phyloP scores from a whole-genome alignment of 352 stramenopile genomes.

The Pelagophyceae sp. region DNA sequence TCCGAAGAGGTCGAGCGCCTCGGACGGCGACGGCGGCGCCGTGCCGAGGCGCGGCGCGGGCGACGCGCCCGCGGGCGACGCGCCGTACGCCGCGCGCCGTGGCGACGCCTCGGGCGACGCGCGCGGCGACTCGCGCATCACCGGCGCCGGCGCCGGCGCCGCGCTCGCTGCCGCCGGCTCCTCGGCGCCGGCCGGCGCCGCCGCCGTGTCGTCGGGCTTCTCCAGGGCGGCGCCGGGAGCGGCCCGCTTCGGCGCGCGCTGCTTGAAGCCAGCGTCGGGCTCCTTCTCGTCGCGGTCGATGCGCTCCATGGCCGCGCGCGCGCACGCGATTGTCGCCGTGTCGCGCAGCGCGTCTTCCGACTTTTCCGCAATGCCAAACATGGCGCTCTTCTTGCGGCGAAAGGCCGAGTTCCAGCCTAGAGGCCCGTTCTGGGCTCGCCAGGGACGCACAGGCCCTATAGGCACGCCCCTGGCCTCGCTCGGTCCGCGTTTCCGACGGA shows the following conservation, averaged over 20 bases:
- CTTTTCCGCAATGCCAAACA: slow-evolving; percentile 4
- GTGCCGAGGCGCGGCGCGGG: not conserved
- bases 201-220: not conserved
- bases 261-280: not conserved
- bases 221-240: not conserved
- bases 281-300: slow-evolving; percentile 9
- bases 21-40: too few species aligned
- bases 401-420: slow-evolving; percentile 59
- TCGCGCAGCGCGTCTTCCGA: not conserved
- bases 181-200: not conserved
- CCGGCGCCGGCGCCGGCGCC: too few species aligned
- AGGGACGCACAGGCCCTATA: too few species aligned
- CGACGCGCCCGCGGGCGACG: too few species aligned
- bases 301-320: not conserved
- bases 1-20: too few species aligned
- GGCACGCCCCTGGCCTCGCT: too few species aligned
- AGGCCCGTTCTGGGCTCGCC: too few species aligned
- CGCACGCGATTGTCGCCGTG: slow-evolving; percentile 1
- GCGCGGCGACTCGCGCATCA: not conserved
- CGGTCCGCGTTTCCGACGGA: too few species aligned
- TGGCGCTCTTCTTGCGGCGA: slow-evolving; percentile 16
- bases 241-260: not conserved
- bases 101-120: not conserved
- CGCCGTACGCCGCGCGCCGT: not conserved
- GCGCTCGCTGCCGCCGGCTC: not conserved